phyloP scores from a whole-genome alignment of 129 eudicot genomes.

The Arctium minus region DNA sequence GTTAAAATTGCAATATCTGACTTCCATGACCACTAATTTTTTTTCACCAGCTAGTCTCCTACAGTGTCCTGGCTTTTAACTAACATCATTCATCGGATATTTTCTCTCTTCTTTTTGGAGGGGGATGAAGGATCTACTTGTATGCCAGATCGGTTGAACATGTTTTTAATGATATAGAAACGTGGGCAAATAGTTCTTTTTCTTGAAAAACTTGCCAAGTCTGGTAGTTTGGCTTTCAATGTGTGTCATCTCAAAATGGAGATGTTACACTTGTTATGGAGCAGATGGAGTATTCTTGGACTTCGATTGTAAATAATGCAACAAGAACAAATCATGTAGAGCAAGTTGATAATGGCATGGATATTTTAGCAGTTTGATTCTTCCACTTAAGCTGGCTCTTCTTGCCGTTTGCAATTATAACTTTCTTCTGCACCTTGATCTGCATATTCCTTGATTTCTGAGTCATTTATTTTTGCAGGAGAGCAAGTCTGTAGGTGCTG shows the following conservation, averaged over 20 bases:
- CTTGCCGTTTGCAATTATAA: no score
- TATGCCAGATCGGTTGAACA: background rate
- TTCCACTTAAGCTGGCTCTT: background rate
- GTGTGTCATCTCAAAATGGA: background rate
- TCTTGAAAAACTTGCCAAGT: background rate
- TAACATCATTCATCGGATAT: background rate
- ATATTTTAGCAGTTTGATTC: background rate
- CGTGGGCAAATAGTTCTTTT: background rate
- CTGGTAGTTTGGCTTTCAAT: background rate
- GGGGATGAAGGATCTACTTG: background rate
- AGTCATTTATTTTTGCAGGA: conserved; percentile 49
- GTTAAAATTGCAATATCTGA: no score
- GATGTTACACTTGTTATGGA: background rate
- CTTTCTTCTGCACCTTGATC: background rate
- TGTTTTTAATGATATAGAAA: background rate
- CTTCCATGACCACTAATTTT: no score
- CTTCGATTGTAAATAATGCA: background rate
- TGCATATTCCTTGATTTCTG: background rate
- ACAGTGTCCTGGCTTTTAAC: background rate
- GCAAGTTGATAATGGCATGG: background rate
- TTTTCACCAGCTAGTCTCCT: background rate
- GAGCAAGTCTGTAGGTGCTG: conserved; percentile 91
- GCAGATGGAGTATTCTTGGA: background rate
- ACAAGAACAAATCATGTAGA: background rate
- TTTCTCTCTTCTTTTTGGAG: background rate